phyloP scores from a whole-genome alignment of 352 stramenopile species.

The Phytophthora pistaciae region DNA sequence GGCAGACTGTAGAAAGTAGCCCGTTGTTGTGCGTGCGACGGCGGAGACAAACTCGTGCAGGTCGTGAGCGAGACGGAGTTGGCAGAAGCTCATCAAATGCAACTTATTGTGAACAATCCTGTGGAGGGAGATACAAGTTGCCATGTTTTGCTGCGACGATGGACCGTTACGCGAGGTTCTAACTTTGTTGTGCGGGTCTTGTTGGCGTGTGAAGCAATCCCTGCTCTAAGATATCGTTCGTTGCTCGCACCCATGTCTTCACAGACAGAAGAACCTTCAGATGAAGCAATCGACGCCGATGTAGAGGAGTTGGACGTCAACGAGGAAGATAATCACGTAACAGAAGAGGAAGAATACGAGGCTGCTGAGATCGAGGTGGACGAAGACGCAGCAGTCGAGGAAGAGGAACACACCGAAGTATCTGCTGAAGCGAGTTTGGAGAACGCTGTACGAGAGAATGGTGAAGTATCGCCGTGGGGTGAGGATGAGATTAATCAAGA shows the following conservation, averaged over 20 bases:
- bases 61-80: constrained; percentile 19
- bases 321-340: not conserved
- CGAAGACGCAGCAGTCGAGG: not conserved
- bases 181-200: constrained; percentile 8
- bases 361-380: not conserved
- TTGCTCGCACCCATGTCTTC: constrained; percentile 17
- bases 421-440: constrained; percentile 4
- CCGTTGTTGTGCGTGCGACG: constrained; percentile 8
- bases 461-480: constrained; percentile 16
- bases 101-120: constrained; percentile 41
- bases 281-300: constrained; percentile 3
- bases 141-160: not conserved
- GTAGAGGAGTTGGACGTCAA: constrained; percentile 1
- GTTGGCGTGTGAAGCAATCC: not conserved
- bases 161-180: constrained; percentile 25
- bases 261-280: constrained; percentile 6
- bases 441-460: not conserved
- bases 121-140: not conserved
- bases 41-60: constrained; percentile 11
- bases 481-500: constrained; percentile 20
- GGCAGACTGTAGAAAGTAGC: constrained; percentile 40
- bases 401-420: not conserved
- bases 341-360: not conserved
- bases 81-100: constrained; percentile 39
- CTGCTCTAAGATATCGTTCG: constrained; percentile 17